Conservation (phyloP, 1,284 basidiomycete genomes). For the Irpex sp. region DNA sequence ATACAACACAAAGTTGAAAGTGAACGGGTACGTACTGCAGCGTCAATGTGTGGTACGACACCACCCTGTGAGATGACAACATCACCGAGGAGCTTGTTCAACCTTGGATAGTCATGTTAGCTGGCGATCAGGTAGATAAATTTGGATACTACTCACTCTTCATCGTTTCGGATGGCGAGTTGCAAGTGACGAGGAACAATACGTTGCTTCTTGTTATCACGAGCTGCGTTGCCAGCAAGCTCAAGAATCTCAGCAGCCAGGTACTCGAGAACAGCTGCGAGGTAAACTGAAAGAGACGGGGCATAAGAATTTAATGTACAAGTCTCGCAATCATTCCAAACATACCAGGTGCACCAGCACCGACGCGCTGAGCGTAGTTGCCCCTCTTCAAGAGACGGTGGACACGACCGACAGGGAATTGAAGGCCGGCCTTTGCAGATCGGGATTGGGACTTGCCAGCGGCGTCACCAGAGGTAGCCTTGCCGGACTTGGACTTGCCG, state of each 20-base stretch:
- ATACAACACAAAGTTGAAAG: background rate
- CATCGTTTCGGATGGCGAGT: conserved; percentile 90
- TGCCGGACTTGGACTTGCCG: conserved; percentile 71
- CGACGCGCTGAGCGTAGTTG: conserved; percentile 87
- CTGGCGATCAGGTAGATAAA: no score
- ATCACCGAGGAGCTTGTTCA: conserved; percentile 80
- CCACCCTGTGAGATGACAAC: conserved; percentile 92
- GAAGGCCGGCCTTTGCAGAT: conserved; percentile 86
- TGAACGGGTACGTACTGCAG: conserved; percentile 43
- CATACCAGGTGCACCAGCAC: conserved; percentile 86
- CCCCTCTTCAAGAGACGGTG: conserved; percentile 92
- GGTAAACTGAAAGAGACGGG: conserved; percentile 78
- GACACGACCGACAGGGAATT: conserved; percentile 93
- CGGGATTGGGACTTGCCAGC: conserved; percentile 73
- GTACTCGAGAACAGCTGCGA: conserved; percentile 88
- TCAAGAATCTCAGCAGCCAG: conserved; percentile 91
- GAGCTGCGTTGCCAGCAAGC: conserved; percentile 86
- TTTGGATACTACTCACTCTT: no score
- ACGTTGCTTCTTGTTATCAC: conserved; percentile 89
- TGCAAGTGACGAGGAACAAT: conserved; percentile 90
- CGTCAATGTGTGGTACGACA: conserved; percentile 76
- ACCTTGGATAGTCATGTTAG: no score
- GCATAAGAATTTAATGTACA: no score
- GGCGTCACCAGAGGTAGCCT: conserved; percentile 57
- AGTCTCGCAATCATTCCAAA: no score